Conservation (phyloP, 2,329 filamentous ascomycete genomes). For the Pseudocercospora pini-densiflorae region DNA sequence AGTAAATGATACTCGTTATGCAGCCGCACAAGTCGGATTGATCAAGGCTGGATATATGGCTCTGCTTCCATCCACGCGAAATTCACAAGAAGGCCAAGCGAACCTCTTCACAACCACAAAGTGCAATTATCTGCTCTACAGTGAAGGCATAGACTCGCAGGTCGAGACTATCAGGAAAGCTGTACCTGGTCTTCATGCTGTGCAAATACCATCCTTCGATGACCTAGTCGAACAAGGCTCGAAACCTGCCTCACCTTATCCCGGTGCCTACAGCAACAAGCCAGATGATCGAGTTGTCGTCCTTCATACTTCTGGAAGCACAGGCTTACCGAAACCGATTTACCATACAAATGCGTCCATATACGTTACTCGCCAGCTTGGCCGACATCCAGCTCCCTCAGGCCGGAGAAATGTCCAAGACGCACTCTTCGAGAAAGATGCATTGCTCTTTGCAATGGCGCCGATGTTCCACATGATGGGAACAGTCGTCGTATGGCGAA, state of each 20-base stretch:
- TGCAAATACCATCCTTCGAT: constrained; percentile 24
- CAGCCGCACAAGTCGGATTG: constrained; percentile 27
- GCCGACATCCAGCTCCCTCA: constrained; percentile 12
- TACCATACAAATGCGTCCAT: constrained; percentile 26
- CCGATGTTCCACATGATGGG: constrained; percentile 31
- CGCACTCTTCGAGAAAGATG: constrained; percentile 13
- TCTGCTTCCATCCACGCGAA: constrained; percentile 25
- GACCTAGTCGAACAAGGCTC: constrained; percentile 19
- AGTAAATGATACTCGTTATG: constrained; percentile 32
- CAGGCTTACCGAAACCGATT: constrained; percentile 29
- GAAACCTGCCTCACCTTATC: background rate
- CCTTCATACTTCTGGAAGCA: constrained; percentile 30
- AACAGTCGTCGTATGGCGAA: constrained; percentile 17
- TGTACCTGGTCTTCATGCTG: constrained; percentile 22
- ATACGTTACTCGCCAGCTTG: constrained; percentile 20
- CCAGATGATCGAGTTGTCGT: constrained; percentile 22
- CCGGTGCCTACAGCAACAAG: constrained; percentile 13
- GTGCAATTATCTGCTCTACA: constrained; percentile 24
- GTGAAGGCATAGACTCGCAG: constrained; percentile 24
- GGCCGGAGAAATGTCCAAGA: constrained; percentile 18
- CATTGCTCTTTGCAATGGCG: constrained; percentile 19
- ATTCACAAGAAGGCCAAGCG: constrained; percentile 24
- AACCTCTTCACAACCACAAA: constrained; percentile 26
- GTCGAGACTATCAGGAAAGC: constrained; percentile 27
- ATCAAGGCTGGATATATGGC: constrained; percentile 35